phyloP scores from a whole-genome alignment of 2,329 filamentous ascomycete species.

The Hirsutella rhossiliensis region DNA sequence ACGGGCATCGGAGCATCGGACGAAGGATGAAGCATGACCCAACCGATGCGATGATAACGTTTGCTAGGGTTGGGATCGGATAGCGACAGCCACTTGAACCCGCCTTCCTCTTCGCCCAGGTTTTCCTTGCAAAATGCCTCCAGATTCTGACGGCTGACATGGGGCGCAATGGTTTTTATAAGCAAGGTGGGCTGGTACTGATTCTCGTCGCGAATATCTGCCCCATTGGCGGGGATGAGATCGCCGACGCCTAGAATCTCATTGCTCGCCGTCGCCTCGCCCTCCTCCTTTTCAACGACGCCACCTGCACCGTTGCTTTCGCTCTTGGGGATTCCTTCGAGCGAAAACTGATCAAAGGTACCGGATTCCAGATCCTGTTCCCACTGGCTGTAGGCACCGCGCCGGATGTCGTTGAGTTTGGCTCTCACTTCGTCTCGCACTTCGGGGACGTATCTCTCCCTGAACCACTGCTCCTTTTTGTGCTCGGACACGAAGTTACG shows the following conservation, averaged over 20 bases:
- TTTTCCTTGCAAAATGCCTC: conserved; percentile 93
- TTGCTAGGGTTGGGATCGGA: conserved; percentile 96
- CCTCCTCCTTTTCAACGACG: conserved; percentile 86
- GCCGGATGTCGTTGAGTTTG: conserved; percentile 70
- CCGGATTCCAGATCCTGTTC: conserved; percentile 75
- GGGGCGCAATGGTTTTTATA: conserved; percentile 96
- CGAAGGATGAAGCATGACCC: conserved; percentile 87
- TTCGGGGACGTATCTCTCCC: conserved; percentile 81
- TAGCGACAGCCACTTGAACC: conserved; percentile 90
- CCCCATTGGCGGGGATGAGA: conserved; percentile 69
- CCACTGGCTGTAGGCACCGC: conserved; percentile 74
- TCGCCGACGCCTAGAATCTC: conserved; percentile 91
- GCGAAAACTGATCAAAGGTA: conserved; percentile 83
- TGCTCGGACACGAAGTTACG: conserved; percentile 82
- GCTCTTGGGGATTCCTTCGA: conserved; percentile 88
- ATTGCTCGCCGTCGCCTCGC: conserved; percentile 80
- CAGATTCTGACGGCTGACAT: conserved; percentile 85
- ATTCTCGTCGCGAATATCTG: conserved; percentile 81
- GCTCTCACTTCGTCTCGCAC: conserved; percentile 62
- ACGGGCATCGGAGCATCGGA: conserved; percentile 52
- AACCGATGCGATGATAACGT: conserved; percentile 93
- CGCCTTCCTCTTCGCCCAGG: conserved; percentile 78
- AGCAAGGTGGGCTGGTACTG: conserved; percentile 82
- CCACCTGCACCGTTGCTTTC: conserved; percentile 82
- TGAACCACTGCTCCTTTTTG: conserved; percentile 96